These are phyloP conservation scores for Ophiorrhiza pumila DNA, from an alignment of 257 asterid species.

Conservation along the genomic window DNA sequence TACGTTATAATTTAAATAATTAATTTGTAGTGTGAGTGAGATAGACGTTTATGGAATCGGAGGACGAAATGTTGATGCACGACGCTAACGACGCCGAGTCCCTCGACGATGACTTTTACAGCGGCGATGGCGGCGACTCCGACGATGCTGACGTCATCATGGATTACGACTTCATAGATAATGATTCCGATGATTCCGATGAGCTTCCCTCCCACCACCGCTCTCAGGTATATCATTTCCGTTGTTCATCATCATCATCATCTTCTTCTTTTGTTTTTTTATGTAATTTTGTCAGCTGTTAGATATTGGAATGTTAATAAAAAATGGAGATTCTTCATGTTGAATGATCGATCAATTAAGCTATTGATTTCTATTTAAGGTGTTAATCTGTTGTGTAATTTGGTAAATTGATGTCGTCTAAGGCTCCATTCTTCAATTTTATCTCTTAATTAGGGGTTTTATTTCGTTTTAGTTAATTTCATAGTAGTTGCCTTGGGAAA, in stretches of 20 bases:
- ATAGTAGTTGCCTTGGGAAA: background rate
- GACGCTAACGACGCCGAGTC: conserved; percentile 51
- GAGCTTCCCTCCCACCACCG: conserved; percentile 51
- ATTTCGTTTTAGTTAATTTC: background rate
- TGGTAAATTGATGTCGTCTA: background rate
- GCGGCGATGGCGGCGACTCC: conserved; percentile 57
- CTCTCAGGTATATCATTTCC: conserved; percentile 52
- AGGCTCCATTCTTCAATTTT: background rate
- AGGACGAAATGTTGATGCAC: conserved; percentile 60
- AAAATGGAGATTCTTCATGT: background rate
- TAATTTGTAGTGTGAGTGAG: background rate
- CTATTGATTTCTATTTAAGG: background rate
- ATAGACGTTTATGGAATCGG: conserved; percentile 50
- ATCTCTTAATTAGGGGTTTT: background rate
- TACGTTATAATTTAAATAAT: background rate
- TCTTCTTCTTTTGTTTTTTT: background rate
- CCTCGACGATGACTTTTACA: conserved; percentile 49
- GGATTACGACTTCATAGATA: conserved; percentile 69
- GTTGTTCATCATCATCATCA: conserved; percentile 1
- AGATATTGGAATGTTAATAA: background rate
- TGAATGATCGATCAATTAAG: background rate
- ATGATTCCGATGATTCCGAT: conserved; percentile 77
- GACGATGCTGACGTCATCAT: conserved; percentile 54
- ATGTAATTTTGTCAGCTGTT: background rate
- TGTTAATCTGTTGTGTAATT: background rate